Conservation (phyloP, 2,329 filamentous ascomycete genomes). For the Trichophyton rubrum region DNA sequence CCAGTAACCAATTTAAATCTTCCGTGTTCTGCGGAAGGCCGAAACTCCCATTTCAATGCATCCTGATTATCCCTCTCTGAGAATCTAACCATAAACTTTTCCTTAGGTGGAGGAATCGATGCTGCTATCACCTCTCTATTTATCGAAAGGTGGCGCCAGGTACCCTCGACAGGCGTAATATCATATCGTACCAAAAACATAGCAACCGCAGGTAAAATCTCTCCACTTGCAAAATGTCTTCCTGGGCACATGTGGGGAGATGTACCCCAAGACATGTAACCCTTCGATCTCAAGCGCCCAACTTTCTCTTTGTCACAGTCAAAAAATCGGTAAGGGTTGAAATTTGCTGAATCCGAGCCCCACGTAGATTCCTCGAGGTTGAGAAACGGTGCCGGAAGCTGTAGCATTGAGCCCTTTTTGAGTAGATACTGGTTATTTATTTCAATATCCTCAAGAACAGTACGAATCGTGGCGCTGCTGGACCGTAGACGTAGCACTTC, state of each 20-base stretch:
- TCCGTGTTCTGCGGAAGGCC: background rate
- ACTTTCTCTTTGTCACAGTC: background rate
- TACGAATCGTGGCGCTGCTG: background rate
- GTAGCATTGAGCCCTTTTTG: background rate
- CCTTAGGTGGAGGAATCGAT: background rate
- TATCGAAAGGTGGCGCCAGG: background rate
- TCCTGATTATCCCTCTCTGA: background rate
- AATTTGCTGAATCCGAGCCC: background rate
- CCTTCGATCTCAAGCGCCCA: background rate
- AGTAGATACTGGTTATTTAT: background rate
- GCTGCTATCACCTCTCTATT: background rate
- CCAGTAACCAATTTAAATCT: background rate
- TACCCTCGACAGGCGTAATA: background rate
- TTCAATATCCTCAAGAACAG: background rate
- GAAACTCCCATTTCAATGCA: background rate
- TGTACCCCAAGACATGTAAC: background rate
- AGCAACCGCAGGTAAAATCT: background rate
- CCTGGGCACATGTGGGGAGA: background rate
- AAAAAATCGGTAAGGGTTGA: background rate
- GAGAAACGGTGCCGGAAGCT: background rate
- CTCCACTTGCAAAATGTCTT: slow-evolving; percentile 1
- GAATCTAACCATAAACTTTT: background rate
- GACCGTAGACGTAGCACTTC: slow-evolving; percentile 1
- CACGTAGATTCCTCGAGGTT: background rate
- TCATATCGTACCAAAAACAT: slow-evolving; percentile 1